These are phyloP conservation scores for Spathaspora passalidarum DNA, from an alignment of 805 yeast species.

Conservation along the genomic window DNA sequence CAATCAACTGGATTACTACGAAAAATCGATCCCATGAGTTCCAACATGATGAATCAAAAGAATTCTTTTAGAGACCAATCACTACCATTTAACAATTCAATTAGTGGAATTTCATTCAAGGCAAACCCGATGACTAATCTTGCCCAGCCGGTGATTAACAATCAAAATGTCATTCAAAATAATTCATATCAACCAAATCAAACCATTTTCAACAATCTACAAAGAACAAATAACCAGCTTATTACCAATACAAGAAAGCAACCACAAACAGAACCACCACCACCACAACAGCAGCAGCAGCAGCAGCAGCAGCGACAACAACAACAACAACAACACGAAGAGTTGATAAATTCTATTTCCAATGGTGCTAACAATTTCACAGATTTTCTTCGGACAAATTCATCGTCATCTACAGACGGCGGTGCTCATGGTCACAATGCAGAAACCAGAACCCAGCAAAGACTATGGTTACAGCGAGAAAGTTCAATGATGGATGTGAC, in stretches of 20 bases:
- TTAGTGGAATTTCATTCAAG: slow-evolving; percentile 32
- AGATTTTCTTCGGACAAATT: slow-evolving; percentile 21
- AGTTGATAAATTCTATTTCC: slow-evolving; percentile 9
- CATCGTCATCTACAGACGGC: slow-evolving; percentile 8
- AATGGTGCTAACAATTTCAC: slow-evolving; percentile 30
- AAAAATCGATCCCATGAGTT: slow-evolving; percentile 23
- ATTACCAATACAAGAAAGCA: slow-evolving; percentile 21
- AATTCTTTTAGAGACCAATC: slow-evolving; percentile 1
- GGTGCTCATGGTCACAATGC: slow-evolving; percentile 6
- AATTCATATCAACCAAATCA: slow-evolving; percentile 43
- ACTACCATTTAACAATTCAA: slow-evolving; percentile 6
- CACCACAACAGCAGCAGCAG: slow-evolving; percentile 11
- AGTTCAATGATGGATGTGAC: slow-evolving; percentile 62
- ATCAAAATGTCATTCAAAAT: slow-evolving; percentile 27
- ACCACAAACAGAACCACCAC: slow-evolving; percentile 13
- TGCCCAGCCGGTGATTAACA: slow-evolving; percentile 33
- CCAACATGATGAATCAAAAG: slow-evolving; percentile 1
- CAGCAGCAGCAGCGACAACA: slow-evolving; percentile 4
- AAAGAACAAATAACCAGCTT: slow-evolving; percentile 37
- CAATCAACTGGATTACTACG: slow-evolving; percentile 42
- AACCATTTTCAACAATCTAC: slow-evolving; percentile 39
- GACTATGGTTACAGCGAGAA: slow-evolving; percentile 80
- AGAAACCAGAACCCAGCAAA: slow-evolving; percentile 78
- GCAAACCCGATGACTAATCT: slow-evolving; percentile 21
- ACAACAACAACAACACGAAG: neutral